Evolutionary conservation across 768 basidiomycete species (phyloP).

Genomic region (Pulveroboletus ravenelii): DNA sequence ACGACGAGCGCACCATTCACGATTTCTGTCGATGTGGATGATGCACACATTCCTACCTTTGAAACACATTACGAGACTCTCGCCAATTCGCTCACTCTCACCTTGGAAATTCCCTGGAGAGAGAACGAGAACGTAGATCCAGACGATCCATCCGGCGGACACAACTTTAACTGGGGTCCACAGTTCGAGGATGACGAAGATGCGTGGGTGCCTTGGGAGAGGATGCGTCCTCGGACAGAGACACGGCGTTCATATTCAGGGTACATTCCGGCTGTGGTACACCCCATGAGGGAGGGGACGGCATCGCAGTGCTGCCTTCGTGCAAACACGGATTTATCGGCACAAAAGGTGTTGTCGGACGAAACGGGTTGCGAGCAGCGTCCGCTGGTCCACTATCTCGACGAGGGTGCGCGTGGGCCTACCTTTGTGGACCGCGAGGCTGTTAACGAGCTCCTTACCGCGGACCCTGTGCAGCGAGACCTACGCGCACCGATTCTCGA

Average conservation of each 20-base stretch:
- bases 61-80: slow-evolving; percentile 13
- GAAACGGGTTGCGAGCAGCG: not conserved
- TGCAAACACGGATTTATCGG: not conserved
- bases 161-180: not conserved
- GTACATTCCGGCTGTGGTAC: not conserved
- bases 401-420: slow-evolving; percentile 12
- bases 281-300: not conserved
- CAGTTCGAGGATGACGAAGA: slow-evolving; percentile 15
- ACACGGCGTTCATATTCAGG: not conserved
- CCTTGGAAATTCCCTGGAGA: not conserved
- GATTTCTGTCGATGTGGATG: slow-evolving; percentile 4
- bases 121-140: not conserved
- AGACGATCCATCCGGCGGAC: not conserved
- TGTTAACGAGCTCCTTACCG: not conserved
- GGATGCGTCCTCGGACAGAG: too few relatives aligned
- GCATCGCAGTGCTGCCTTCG: not conserved
- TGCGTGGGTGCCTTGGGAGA: slow-evolving; percentile 20
- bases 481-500: not conserved
- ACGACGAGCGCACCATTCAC: slow-evolving; percentile 6
- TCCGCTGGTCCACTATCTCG: slow-evolving; percentile 16
- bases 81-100: slow-evolving; percentile 2
- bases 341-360: slow-evolving; percentile 4
- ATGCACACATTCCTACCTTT: slow-evolving; percentile 3
- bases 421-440: slow-evolving; percentile 12
- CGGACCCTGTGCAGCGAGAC: slow-evolving; percentile 4